Percentiles rank a stretch among this genome's conserved stretches.
phyloP scores from a whole-genome alignment of 495 filamentous ascomycete genomes.

The Sordaria brevicollis region DNA sequence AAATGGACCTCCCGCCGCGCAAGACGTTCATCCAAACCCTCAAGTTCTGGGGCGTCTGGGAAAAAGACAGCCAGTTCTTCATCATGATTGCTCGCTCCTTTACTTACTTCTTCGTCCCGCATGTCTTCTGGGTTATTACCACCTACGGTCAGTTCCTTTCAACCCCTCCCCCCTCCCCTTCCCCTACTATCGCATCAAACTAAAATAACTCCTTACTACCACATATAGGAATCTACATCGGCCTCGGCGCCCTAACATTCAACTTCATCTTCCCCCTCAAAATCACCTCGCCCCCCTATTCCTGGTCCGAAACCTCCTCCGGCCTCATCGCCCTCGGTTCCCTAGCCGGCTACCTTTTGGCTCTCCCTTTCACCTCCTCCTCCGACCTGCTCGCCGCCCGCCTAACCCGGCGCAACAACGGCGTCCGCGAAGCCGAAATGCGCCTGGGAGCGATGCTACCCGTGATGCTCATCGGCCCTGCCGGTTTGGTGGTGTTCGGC shows the following conservation, averaged over 20 bases:
- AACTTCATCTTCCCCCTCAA: slow-evolving; percentile 51
- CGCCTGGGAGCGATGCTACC: slow-evolving; percentile 46
- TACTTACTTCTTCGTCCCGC: slow-evolving; percentile 47
- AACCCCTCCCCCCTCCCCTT: background rate
- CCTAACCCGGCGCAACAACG: slow-evolving; percentile 42
- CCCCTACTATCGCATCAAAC: background rate
- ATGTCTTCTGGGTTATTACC: slow-evolving; percentile 49
- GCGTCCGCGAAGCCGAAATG: slow-evolving; percentile 53
- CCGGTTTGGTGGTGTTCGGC: slow-evolving; percentile 45
- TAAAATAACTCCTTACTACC: too few species aligned
- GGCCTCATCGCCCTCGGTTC: slow-evolving; percentile 47
- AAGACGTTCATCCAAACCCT: slow-evolving; percentile 39
- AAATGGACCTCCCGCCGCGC: slow-evolving; percentile 23
- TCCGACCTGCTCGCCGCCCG: slow-evolving; percentile 47
- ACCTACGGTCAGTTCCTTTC: slow-evolving; percentile 40
- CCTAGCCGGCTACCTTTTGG: slow-evolving; percentile 40
- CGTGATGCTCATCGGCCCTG: slow-evolving; percentile 43
- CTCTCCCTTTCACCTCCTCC: slow-evolving; percentile 45
- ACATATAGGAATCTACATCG: slow-evolving; percentile 43
- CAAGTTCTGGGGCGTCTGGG: slow-evolving; percentile 38
- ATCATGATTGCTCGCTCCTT: slow-evolving; percentile 44
- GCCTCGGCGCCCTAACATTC: slow-evolving; percentile 46
- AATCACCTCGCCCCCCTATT: slow-evolving; percentile 46
- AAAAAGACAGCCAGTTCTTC: slow-evolving; percentile 44
- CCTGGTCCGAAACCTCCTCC: slow-evolving; percentile 44